A percentile compares a stretch with the other conserved stretches of the same genome.
Evolutionary conservation across 352 stramenopile genomes (phyloP).

Genomic region (Phytophthora cactorum): DNA sequence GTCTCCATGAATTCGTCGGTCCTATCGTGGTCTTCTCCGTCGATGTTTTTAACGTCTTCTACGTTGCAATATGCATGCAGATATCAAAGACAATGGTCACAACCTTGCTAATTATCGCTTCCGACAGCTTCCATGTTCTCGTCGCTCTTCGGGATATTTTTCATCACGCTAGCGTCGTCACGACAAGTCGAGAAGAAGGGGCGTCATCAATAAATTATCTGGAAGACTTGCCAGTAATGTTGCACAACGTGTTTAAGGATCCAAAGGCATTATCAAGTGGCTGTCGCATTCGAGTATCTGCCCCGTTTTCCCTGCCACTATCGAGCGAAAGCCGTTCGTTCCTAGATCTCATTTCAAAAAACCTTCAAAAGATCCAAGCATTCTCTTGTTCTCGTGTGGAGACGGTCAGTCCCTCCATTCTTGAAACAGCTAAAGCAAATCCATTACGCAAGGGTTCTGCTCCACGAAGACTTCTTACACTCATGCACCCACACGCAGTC

Average conservation of each 20-base stretch:
- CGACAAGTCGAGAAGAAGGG: not conserved
- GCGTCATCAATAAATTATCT: conserved; percentile 16
- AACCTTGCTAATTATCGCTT: conserved; percentile 17
- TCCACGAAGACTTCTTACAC: conserved; percentile 5
- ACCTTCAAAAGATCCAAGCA: not conserved
- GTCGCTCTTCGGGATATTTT: conserved; percentile 19
- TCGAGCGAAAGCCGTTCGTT: conserved; percentile 13
- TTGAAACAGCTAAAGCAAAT: not conserved
- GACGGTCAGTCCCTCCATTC: not conserved
- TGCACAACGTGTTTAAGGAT: not conserved
- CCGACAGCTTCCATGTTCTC: conserved; percentile 15
- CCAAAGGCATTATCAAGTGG: not conserved
- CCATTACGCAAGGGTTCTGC: conserved; percentile 2
- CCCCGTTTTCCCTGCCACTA: conserved; percentile 11
- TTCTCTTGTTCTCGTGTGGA: not conserved
- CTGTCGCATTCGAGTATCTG: conserved; percentile 16
- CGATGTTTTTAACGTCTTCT: conserved; percentile 40
- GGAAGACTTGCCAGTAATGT: conserved; percentile 2
- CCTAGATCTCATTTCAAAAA: not conserved
- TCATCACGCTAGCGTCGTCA: not conserved
- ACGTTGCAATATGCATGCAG: conserved; percentile 37
- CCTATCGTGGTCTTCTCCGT: conserved; percentile 37
- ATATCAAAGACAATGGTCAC: conserved; percentile 9
- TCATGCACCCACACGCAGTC: not conserved
- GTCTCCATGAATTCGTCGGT: conserved; percentile 30